Evolutionary conservation across 1,139 yeast species (phyloP).

Genomic region (Groenewaldozyma auringiensis): DNA sequence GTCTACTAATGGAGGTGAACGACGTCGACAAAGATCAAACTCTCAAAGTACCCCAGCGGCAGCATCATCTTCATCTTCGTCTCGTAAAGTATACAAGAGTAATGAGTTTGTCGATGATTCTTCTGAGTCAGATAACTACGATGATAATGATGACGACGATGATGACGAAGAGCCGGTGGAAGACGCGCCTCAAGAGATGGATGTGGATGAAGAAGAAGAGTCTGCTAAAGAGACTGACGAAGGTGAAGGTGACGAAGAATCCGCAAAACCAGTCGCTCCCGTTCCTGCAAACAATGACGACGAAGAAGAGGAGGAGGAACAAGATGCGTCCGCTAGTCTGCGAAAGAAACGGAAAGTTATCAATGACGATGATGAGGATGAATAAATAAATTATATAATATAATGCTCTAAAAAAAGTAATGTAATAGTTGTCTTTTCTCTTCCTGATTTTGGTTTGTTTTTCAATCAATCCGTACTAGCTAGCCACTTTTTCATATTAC

Average conservation of each 20-base stretch:
- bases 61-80: too few relatives aligned
- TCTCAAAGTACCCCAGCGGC: slow-evolving; percentile 1
- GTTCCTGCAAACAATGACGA: slow-evolving; percentile 20
- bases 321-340: slow-evolving; percentile 6
- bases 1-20: slow-evolving; percentile 1
- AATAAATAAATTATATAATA: slow-evolving; percentile 4
- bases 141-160: slow-evolving; percentile 14
- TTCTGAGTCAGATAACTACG: slow-evolving; percentile 16
- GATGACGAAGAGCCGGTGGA: slow-evolving; percentile 16
- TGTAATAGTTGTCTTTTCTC: neutral
- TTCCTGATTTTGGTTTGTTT: too few relatives aligned
- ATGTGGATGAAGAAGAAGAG: slow-evolving; percentile 13
- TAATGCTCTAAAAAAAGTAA: neutral
- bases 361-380: slow-evolving; percentile 26
- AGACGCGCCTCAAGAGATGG: slow-evolving; percentile 9
- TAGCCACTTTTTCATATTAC: slow-evolving; percentile 59
- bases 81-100: slow-evolving; percentile 19
- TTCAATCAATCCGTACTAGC: slow-evolving; percentile 6
- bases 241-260: slow-evolving; percentile 11
- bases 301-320: slow-evolving; percentile 23
- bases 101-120: slow-evolving; percentile 18
- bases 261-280: slow-evolving; percentile 22
- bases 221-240: slow-evolving; percentile 7
- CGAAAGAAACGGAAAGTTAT: slow-evolving; percentile 18
- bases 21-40: neutral